These are phyloP conservation scores for Epichloe aotearoae DNA, from an alignment of 2,329 filamentous ascomycete species.

Conservation along the genomic window DNA sequence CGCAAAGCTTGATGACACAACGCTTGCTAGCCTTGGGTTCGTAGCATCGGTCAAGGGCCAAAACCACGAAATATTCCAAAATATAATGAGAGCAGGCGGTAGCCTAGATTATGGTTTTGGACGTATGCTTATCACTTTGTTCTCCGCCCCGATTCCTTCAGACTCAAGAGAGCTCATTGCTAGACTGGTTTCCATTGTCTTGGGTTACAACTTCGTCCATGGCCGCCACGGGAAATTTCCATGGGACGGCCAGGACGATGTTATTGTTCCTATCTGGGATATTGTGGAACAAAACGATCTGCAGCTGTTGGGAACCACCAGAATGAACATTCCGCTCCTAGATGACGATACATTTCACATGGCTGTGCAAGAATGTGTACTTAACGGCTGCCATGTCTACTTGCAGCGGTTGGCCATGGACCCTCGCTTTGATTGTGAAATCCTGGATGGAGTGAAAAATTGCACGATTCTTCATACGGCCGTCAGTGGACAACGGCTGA, in stretches of 20 bases:
- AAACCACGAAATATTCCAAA: neutral
- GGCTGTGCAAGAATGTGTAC: slow-evolving; percentile 1
- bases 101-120: neutral
- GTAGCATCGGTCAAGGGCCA: neutral
- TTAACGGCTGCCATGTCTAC: slow-evolving; percentile 14
- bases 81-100: neutral
- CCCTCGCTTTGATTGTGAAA: slow-evolving; percentile 18
- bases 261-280: too few species aligned
- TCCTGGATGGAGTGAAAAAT: neutral
- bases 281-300: neutral
- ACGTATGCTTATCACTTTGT: neutral
- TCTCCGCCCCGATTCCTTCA: neutral
- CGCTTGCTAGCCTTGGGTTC: slow-evolving; percentile 1
- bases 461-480: slow-evolving; percentile 21
- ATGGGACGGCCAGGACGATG: neutral
- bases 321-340: slow-evolving; percentile 6
- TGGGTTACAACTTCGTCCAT: neutral
- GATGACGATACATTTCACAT: slow-evolving; percentile 9
- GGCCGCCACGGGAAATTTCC: neutral
- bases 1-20: neutral
- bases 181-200: neutral
- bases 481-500: slow-evolving; percentile 12
- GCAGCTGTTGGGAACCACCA: neutral
- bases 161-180: neutral
- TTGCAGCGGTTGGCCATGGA: slow-evolving; percentile 17